Conservation (phyloP, 2,329 filamentous ascomycete genomes). For the Penicillium sp. region DNA sequence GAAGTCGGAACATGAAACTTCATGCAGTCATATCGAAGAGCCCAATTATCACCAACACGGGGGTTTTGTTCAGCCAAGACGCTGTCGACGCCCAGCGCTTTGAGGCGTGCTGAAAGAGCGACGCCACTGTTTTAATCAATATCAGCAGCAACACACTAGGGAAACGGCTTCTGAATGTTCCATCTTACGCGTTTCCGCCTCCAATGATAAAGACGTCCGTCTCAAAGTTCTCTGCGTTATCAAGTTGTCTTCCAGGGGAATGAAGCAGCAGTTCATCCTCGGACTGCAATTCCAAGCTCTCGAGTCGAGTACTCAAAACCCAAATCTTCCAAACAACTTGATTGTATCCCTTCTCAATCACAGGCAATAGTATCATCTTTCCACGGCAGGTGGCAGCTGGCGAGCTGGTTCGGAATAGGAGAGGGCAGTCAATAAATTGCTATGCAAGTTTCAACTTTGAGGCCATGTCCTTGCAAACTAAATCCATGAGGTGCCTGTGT, state of each 20-base stretch:
- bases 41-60: constrained; percentile 48
- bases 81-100: constrained; percentile 44
- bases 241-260: constrained; percentile 11
- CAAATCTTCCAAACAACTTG: constrained; percentile 29
- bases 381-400: constrained; percentile 34
- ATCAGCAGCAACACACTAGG: neutral
- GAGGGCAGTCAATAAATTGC: constrained; percentile 33
- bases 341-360: neutral
- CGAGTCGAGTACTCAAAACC: constrained; percentile 25
- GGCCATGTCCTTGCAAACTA: neutral
- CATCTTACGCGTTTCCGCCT: constrained; percentile 42
- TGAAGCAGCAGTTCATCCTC: constrained; percentile 24
- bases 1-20: constrained; percentile 43
- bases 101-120: constrained; percentile 44
- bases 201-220: constrained; percentile 41
- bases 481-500: neutral
- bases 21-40: constrained; percentile 47
- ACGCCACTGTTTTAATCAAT: constrained; percentile 33
- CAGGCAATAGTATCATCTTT: constrained; percentile 32
- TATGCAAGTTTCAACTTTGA: neutral
- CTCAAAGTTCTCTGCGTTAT: constrained; percentile 1
- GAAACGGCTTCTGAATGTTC: neutral
- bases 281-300: constrained; percentile 19
- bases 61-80: constrained; percentile 46
- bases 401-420: constrained; percentile 33